phyloP scores from a whole-genome alignment of 2,329 filamentous ascomycete genomes.

The Beauveria scarabaeidicola region DNA sequence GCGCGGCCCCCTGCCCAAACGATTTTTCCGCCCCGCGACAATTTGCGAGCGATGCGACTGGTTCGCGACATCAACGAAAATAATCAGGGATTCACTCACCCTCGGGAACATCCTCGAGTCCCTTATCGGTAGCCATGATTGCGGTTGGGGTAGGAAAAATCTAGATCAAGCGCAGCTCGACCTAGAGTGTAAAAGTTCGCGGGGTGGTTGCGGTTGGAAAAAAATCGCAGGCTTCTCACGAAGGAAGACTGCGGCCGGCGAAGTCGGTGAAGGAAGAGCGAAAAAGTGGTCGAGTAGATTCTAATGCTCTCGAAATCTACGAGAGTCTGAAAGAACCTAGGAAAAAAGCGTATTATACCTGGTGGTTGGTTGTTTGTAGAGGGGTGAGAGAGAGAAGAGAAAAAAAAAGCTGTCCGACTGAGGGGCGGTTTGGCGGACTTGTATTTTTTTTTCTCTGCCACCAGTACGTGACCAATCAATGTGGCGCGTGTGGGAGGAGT shows the following conservation, averaged over 20 bases:
- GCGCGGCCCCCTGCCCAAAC: background rate
- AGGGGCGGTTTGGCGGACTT: constrained; percentile 28
- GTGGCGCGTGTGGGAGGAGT: constrained; percentile 2
- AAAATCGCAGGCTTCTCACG: constrained; percentile 29
- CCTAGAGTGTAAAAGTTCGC: constrained; percentile 45
- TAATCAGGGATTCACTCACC: constrained; percentile 50
- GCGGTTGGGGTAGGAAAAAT: constrained; percentile 48
- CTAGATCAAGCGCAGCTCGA: constrained; percentile 74
- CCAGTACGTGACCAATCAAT: constrained; percentile 14
- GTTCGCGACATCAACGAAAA: background rate
- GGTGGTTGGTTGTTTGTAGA: constrained; percentile 22
- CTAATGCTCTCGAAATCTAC: constrained; percentile 34
- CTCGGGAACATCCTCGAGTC: constrained; percentile 96
- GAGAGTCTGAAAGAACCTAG: constrained; percentile 35
- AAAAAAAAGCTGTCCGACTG: constrained; percentile 31
- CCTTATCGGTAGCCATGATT: constrained; percentile 98
- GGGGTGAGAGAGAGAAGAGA: constrained; percentile 18
- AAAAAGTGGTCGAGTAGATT: constrained; percentile 35
- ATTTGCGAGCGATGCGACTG: constrained; percentile 5
- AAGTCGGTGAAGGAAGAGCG: constrained; percentile 16
- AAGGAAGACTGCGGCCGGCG: constrained; percentile 26
- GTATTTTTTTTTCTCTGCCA: constrained; percentile 26
- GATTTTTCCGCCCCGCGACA: constrained; percentile 8
- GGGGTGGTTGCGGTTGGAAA: constrained; percentile 27
- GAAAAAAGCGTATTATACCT: constrained; percentile 23